Evolutionary conservation across 2,329 filamentous ascomycete species (phyloP), one percentile per base, ranked within the genome.

Genomic region (Claviceps quebecensis): DNA sequence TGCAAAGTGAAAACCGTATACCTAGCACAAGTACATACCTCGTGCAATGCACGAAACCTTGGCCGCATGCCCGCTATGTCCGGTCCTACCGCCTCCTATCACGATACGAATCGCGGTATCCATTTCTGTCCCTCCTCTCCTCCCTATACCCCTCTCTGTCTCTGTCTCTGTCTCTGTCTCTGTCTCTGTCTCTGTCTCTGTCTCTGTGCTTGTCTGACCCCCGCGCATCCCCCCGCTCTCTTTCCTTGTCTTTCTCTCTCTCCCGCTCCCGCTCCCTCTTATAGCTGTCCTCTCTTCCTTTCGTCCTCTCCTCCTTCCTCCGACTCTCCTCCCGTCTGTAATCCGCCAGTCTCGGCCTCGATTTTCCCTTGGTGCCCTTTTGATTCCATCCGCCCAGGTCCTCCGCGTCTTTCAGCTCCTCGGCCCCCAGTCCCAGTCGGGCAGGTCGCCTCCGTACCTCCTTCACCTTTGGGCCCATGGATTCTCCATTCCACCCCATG

Each of bases 401-500:
- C 55, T 87, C 76, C 22, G 73, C 77, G 39, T 76, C 80, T 46
- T 85, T 81, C 16, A 88, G 76, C 61, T 88, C 82, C 62, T 91
- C 95, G 11, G 90, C 90, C 3, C 91, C 93, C 7, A 97, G 83
- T 0, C 93, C 93, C 9, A 97, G 73, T 52, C 94, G 76, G 53
- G 88, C 88, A 16, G 88, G 84, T 48, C 90, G 79, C 49, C 82
- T 76, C 62, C 85, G 83, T 55, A 80, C 83, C 38, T 81, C 73
- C 57, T 85, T 85, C 5, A 69, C 65, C 45, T 68, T 73, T 3
- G 72, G 66, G 2, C 73, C 75, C 46, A 72, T 69, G 55, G 75
- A 71, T 51, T 81, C 77, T 66, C 69, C 84, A 72, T 96, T 89
- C 90, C 91, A 96, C 8, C 93, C 93, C 86, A 97, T 96, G 9